These are phyloP conservation scores for Chytridium lagenaria DNA, from an alignment of 371 early-diverging fungal genomes.

Conservation along the genomic window DNA sequence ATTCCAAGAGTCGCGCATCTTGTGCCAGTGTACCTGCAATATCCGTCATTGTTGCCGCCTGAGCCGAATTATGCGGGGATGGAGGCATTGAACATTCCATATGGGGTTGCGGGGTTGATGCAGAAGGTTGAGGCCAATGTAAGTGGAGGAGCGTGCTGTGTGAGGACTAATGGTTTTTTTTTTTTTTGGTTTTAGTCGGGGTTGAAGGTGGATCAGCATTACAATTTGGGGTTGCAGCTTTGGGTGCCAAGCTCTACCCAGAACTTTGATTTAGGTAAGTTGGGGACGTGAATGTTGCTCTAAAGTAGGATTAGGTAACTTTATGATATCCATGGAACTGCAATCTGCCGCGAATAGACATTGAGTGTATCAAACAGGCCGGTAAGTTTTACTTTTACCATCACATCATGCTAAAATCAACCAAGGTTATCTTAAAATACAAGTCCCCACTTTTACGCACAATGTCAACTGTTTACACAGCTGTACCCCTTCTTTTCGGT, in stretches of 20 bases:
- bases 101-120: conserved; percentile 15
- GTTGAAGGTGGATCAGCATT: conserved; percentile 71
- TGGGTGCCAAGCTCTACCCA: conserved; percentile 79
- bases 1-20: conserved; percentile 47
- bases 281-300: not conserved
- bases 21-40: conserved; percentile 48
- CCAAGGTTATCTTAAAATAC: conserved; percentile 75
- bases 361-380: conserved; percentile 70
- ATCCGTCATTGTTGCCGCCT: conserved; percentile 18
- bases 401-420: not conserved
- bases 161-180: not conserved
- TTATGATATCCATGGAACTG: conserved; percentile 81
- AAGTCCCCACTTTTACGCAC: conserved; percentile 72
- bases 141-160: not conserved
- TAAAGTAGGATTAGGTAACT: conserved; percentile 61
- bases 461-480: conserved; percentile 66
- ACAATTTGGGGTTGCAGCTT: conserved; percentile 75
- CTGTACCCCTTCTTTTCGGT: conserved; percentile 73
- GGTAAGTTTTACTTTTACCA: conserved; percentile 51
- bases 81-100: not conserved
- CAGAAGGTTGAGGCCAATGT: conserved; percentile 15
- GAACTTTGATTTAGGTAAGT: conserved; percentile 71
- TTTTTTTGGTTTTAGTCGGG: conserved; percentile 24
- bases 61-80: too few species aligned
- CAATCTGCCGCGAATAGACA: conserved; percentile 52